A percentile compares a stretch with the other conserved stretches of the same genome.
Conservation (phyloP, 441 rosid genomes). For the Theobroma grandiflorum region DNA sequence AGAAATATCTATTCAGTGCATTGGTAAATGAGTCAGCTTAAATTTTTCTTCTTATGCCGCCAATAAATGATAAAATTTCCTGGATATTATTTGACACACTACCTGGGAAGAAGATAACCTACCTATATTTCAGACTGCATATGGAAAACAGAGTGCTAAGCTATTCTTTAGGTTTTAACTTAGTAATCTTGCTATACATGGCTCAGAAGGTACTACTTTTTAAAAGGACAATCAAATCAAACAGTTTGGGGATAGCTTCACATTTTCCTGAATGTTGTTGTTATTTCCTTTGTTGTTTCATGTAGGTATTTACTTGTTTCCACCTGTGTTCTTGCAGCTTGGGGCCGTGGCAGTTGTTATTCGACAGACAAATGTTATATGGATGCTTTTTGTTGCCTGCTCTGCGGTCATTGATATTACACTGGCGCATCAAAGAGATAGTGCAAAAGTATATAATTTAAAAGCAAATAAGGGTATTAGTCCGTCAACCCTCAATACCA, state of each 20-base stretch:
- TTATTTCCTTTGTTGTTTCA: conserved; percentile 5
- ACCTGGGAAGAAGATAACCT: background rate
- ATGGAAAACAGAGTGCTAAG: background rate
- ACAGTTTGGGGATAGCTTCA: conserved; percentile 19
- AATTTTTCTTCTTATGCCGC: background rate
- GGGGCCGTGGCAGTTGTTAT: conserved; percentile 72
- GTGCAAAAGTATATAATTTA: conserved; percentile 33
- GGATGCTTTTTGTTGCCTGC: conserved; percentile 92
- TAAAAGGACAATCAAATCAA: conserved; percentile 11
- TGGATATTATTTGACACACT: background rate
- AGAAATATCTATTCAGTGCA: conserved; percentile 74
- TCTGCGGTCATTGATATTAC: conserved; percentile 72
- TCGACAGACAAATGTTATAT: conserved; percentile 86
- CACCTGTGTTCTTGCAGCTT: conserved; percentile 58
- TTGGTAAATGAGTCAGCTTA: conserved; percentile 57
- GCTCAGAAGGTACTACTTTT: background rate
- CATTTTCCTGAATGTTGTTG: conserved; percentile 2
- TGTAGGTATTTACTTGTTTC: conserved; percentile 24
- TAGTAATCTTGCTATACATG: background rate
- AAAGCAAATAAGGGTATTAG: conserved; percentile 29
- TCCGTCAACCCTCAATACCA: conserved; percentile 32
- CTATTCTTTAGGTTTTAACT: background rate
- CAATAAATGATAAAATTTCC: conserved; percentile 11
- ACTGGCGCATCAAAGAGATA: conserved; percentile 38
- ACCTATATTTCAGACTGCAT: conserved; percentile 4